These are phyloP conservation scores for Lactifluus piperatus DNA, from an alignment of 768 basidiomycete species.

Conservation along the genomic window DNA sequence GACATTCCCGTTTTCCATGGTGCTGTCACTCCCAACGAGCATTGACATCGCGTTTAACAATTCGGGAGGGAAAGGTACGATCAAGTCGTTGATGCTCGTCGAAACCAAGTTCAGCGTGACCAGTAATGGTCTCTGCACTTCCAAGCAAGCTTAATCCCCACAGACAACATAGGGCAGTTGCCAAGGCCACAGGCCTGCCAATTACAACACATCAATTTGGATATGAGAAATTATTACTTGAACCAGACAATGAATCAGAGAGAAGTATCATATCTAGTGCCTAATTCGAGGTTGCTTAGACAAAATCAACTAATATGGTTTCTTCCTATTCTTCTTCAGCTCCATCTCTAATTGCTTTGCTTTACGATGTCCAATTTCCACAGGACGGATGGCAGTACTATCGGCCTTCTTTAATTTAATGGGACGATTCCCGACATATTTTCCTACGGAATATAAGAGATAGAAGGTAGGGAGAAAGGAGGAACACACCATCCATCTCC, in stretches of 20 bases:
- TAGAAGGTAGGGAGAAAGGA: not conserved
- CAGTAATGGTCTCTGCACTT: too few relatives aligned
- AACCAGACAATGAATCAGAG: not conserved
- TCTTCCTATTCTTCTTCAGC: constrained; percentile 76
- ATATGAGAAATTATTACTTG: not conserved
- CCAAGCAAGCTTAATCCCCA: too few relatives aligned
- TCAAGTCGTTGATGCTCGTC: too few relatives aligned
- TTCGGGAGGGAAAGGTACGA: too few relatives aligned
- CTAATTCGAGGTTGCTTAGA: not conserved
- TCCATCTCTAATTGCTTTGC: constrained; percentile 86
- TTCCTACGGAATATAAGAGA: constrained; percentile 43
- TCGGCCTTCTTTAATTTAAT: constrained; percentile 94
- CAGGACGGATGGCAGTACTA: constrained; percentile 73
- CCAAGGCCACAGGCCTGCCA: not conserved
- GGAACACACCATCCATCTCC: constrained; percentile 87
- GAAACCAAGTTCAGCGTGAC: too few relatives aligned
- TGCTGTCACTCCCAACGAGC: too few relatives aligned
- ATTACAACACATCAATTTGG: not conserved
- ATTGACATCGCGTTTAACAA: too few relatives aligned
- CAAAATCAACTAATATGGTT: constrained; percentile 53
- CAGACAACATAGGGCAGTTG: too few relatives aligned
- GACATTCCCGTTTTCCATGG: too few relatives aligned
- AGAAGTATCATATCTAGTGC: not conserved
- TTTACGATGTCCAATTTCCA: constrained; percentile 89
- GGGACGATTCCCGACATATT: constrained; percentile 98